Evolutionary conservation across 345 rosid species (phyloP).

Genomic region (Psidium guajava): DNA sequence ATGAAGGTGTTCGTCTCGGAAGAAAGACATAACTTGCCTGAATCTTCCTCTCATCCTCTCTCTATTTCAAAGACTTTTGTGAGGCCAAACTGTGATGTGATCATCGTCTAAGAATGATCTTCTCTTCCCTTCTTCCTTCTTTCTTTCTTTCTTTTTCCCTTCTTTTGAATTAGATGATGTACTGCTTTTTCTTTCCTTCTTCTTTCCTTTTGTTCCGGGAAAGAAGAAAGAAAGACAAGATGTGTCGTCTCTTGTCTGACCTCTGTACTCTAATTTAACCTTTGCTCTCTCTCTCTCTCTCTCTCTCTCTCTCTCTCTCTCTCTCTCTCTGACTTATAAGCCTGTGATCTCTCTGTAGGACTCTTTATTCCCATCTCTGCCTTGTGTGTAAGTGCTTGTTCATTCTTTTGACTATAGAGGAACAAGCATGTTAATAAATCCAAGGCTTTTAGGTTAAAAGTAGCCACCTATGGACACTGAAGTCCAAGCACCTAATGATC

Average conservation of each 20-base stretch:
- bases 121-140: neutral
- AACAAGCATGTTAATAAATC: neutral
- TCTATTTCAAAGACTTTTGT: neutral
- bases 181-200: slow-evolving; percentile 1
- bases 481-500: slow-evolving; percentile 38
- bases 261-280: neutral
- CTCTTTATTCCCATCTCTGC: neutral
- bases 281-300: neutral
- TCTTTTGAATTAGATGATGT: neutral
- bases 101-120: neutral
- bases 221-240: slow-evolving; percentile 5
- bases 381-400: neutral
- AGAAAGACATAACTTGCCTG: neutral
- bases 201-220: slow-evolving; percentile 3
- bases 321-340: neutral
- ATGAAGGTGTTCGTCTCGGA: slow-evolving; percentile 5
- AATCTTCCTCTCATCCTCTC: neutral
- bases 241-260: neutral
- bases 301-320: neutral
- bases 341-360: neutral
- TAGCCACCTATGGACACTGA: slow-evolving; percentile 28
- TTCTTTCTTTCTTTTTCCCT: neutral
- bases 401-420: slow-evolving; percentile 17
- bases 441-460: slow-evolving; percentile 42
- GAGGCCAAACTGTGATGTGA: neutral